Evolutionary conservation across 768 basidiomycete genomes (phyloP), one percentile per base, ranked within the genome.

Genomic region (Strobilomyces dryophilus): DNA sequence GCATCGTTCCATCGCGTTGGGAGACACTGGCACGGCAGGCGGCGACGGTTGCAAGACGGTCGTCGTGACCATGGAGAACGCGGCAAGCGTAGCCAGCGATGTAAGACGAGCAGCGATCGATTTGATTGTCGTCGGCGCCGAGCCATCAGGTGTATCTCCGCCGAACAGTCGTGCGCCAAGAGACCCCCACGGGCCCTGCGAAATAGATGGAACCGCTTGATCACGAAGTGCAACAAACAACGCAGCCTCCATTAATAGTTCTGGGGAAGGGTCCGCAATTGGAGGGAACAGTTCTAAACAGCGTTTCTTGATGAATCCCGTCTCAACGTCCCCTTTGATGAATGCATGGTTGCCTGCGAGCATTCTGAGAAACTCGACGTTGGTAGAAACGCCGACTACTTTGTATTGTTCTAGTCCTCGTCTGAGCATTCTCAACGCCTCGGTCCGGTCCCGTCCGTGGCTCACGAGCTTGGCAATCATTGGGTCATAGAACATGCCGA

Each of bases 241-340:
- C 0, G 88, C 92, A 1, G 88, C 89, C 65, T 89, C 87, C 3
- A 87, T 89, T 6, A 94, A 71, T 11, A 89, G 61, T 43, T 83
- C 80, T 0, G 85, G 72, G 1, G 79, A 76, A 2, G 90, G 85
- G 15, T 79, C 71, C 7, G 74, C 58, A 3, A 84, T 59, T 0
- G 80, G 74, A 3, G 89, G 88, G 73, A 97, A 93, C n/a, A 97
- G 74, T 52, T 88, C 81, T 37, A 83, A 75, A 61, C 81, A 79
- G 65, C 95, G 86, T 82, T 91, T 92, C 92, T 81, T 79, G 61
- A 98, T 95, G 66, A 98, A 98, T 4, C 92, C 92, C 3, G 94
- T 95, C 64, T 97, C 94, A 11, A 98, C 81, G 53, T 94, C 84
- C 21, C 77, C 89, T 29, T 78, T 71, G 15, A 89, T 77, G 65